phyloP scores from a whole-genome alignment of 164 flowering plant species.

The Kalanchoe fedtschenkoi region DNA sequence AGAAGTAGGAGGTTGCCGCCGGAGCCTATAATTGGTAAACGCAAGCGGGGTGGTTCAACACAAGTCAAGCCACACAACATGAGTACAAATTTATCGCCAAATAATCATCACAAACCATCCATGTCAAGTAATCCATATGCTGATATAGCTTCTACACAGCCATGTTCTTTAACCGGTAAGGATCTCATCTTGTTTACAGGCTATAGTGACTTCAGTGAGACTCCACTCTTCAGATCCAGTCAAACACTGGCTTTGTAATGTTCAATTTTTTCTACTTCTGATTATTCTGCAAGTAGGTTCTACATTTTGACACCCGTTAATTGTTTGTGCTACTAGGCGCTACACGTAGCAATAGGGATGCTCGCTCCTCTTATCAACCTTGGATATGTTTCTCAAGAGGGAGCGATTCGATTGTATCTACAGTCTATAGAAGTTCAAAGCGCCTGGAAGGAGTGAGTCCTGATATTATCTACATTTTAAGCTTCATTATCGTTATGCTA shows the following conservation, averaged over 20 bases:
- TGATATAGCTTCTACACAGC: not conserved
- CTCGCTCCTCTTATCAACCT: slow-evolving; percentile 30
- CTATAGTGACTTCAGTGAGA: not conserved
- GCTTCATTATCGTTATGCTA: not conserved
- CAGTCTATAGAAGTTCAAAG: slow-evolving; percentile 16
- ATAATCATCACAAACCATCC: not conserved
- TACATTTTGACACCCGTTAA: not conserved
- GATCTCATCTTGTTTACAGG: not conserved
- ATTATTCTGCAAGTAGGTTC: not conserved
- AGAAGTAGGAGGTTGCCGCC: slow-evolving; percentile 23
- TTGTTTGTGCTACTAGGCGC: slow-evolving; percentile 16
- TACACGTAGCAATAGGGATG: slow-evolving; percentile 23
- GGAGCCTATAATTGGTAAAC: slow-evolving; percentile 17
- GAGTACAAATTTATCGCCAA: slow-evolving; percentile 9
- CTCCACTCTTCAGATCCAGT: not conserved
- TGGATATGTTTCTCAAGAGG: slow-evolving; percentile 14
- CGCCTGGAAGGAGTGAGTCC: slow-evolving; percentile 30
- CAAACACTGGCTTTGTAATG: not conserved
- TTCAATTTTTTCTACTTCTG: not conserved
- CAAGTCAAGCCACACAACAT: slow-evolving; percentile 11
- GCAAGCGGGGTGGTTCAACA: slow-evolving; percentile 9
- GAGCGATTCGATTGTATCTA: slow-evolving; percentile 17
- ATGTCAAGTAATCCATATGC: not conserved
- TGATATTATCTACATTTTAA: not conserved
- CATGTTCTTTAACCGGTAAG: not conserved